A percentile compares a stretch with the other conserved stretches of the same genome.
Conservation (phyloP, 2,329 filamentous ascomycete genomes). For the Fusarium devonianum region DNA sequence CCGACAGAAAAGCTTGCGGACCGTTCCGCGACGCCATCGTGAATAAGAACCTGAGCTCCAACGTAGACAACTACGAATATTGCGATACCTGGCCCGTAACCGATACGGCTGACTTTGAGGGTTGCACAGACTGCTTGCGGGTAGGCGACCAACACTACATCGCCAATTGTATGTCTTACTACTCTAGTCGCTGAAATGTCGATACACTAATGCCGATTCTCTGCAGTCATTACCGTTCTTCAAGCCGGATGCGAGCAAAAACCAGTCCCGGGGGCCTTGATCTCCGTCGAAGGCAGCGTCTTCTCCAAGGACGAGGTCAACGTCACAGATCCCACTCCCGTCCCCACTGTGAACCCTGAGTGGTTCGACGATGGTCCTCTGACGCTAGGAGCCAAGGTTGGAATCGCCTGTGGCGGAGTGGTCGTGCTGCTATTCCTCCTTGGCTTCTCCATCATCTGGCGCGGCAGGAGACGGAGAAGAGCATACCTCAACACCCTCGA, state of each 20-base stretch:
- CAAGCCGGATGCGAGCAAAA: constrained; percentile 64
- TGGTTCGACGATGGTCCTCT: constrained; percentile 55
- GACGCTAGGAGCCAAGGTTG: constrained; percentile 62
- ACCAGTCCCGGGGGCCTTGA: constrained; percentile 53
- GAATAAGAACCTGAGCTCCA: constrained; percentile 58
- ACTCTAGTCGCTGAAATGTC: no score
- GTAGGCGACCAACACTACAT: constrained; percentile 50
- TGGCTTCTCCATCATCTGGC: constrained; percentile 63
- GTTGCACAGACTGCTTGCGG: constrained; percentile 58
- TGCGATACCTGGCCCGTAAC: constrained; percentile 57
- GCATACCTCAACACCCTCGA: constrained; percentile 59
- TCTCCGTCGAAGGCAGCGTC: constrained; percentile 60
- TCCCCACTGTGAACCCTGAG: constrained; percentile 49
- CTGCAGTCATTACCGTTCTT: constrained; percentile 57
- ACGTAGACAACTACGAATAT: constrained; percentile 59
- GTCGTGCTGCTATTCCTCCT: constrained; percentile 55
- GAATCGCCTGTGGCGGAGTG: constrained; percentile 62
- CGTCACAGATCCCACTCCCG: constrained; percentile 57
- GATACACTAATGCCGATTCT: constrained; percentile 32
- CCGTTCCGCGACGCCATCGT: constrained; percentile 55
- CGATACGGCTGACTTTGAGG: constrained; percentile 46
- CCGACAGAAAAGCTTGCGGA: constrained; percentile 59
- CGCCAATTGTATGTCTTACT: constrained; percentile 62
- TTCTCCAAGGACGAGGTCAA: constrained; percentile 59
- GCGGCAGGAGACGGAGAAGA: constrained; percentile 62